Percentiles rank a stretch among this genome's conserved stretches.
phyloP scores from a whole-genome alignment of 257 asterid genomes.

The Capsicum rhomboideum region DNA sequence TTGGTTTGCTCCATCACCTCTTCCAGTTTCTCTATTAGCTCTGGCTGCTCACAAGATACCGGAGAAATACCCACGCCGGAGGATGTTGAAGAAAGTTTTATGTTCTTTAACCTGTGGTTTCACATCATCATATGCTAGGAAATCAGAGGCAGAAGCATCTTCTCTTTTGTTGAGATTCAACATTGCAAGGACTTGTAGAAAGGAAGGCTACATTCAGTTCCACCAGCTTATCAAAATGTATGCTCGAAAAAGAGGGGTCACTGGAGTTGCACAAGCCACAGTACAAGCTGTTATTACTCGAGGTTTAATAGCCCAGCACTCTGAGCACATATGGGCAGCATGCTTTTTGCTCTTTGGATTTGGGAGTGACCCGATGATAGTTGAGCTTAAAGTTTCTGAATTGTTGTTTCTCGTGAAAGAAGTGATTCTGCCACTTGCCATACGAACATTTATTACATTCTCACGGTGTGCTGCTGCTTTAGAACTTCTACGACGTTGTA shows the following conservation, averaged over 20 bases:
- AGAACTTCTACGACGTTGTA: constrained; percentile 71
- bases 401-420: constrained; percentile 56
- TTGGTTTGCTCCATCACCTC: constrained; percentile 84
- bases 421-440: constrained; percentile 58
- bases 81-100: constrained; percentile 54
- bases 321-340: constrained; percentile 81
- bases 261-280: constrained; percentile 55
- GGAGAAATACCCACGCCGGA: constrained; percentile 50
- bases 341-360: constrained; percentile 65
- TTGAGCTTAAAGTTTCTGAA: constrained; percentile 54
- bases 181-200: constrained; percentile 41
- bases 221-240: constrained; percentile 44
- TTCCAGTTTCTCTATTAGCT: constrained; percentile 54
- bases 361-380: constrained; percentile 57
- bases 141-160: constrained; percentile 68
- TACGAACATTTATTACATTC: constrained; percentile 50
- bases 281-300: constrained; percentile 52
- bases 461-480: constrained; percentile 65
- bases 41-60: constrained; percentile 76
- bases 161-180: constrained; percentile 52
- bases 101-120: constrained; percentile 60
- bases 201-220: constrained; percentile 53
- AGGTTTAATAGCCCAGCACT: constrained; percentile 31
- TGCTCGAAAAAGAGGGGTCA: constrained; percentile 49
- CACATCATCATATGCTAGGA: constrained; percentile 51